A percentile compares a stretch with the other conserved stretches of the same genome.
Evolutionary conservation across 768 basidiomycete species (phyloP).

Genomic region (Pleurotus cornucopiae): DNA sequence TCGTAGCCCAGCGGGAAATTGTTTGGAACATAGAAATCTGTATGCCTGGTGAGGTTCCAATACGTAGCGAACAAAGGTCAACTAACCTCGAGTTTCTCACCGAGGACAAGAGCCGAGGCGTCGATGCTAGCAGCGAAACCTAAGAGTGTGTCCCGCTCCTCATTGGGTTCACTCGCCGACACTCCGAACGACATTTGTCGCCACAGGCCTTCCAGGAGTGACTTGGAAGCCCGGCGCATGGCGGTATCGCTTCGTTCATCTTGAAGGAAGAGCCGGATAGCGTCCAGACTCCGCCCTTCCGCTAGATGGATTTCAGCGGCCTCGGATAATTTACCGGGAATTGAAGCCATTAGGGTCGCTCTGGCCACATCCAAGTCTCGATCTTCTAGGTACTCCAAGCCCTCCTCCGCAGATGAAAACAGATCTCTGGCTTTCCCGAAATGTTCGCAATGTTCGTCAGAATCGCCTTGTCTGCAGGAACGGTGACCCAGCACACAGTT

Average conservation of each 20-base stretch:
- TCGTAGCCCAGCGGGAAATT: slow-evolving; percentile 12
- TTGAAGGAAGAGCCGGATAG: slow-evolving; percentile 40
- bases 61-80: background rate
- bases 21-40: slow-evolving; percentile 32
- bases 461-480: background rate
- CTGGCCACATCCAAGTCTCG: slow-evolving; percentile 47
- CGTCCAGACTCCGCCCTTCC: slow-evolving; percentile 43
- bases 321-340: slow-evolving; percentile 34
- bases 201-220: slow-evolving; percentile 44
- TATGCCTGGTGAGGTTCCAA: background rate
- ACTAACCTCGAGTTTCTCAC: slow-evolving; percentile 2
- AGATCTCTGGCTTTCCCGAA: slow-evolving; percentile 42
- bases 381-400: slow-evolving; percentile 53
- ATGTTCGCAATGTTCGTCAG: background rate
- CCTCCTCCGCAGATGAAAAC: slow-evolving; percentile 48
- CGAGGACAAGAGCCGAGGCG: background rate
- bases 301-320: slow-evolving; percentile 49
- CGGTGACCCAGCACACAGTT: slow-evolving; percentile 23
- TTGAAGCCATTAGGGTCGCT: slow-evolving; percentile 36
- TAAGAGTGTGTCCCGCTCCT: slow-evolving; percentile 3
- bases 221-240: slow-evolving; percentile 28
- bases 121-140: background rate
- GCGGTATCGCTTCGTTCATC: slow-evolving; percentile 24
- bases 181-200: slow-evolving; percentile 35
- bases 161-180: slow-evolving; percentile 5